phyloP scores from a whole-genome alignment of 1,284 basidiomycete genomes.

The Phellopilus nigrolimitatus region DNA sequence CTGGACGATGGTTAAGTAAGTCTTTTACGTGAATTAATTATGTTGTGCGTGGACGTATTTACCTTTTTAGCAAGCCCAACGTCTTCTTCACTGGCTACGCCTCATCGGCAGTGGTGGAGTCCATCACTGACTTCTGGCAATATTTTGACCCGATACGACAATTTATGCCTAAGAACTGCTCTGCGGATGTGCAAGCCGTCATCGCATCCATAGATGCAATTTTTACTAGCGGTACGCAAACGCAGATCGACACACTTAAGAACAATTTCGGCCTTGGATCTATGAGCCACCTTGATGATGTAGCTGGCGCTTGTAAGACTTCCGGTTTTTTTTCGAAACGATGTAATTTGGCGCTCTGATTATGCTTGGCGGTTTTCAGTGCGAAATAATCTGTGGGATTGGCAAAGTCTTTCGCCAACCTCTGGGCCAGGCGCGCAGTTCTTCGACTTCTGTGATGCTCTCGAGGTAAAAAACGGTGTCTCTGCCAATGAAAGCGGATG shows the following conservation, averaged over 20 bases:
- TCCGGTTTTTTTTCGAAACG: neutral
- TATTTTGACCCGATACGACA: slow-evolving; percentile 69
- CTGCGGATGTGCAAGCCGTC: slow-evolving; percentile 63
- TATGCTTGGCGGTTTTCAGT: slow-evolving; percentile 33
- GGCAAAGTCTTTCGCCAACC: slow-evolving; percentile 52
- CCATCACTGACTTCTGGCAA: slow-evolving; percentile 64
- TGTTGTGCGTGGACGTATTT: slow-evolving; percentile 7
- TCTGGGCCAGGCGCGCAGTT: slow-evolving; percentile 41
- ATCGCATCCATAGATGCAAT: slow-evolving; percentile 57
- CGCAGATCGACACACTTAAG: slow-evolving; percentile 49
- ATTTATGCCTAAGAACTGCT: slow-evolving; percentile 70
- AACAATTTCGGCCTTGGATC: slow-evolving; percentile 51
- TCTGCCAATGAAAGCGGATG: slow-evolving; percentile 52
- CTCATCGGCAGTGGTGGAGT: slow-evolving; percentile 68
- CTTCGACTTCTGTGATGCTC: slow-evolving; percentile 65
- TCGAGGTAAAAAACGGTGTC: slow-evolving; percentile 62
- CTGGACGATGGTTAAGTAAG: slow-evolving; percentile 69
- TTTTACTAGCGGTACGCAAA: slow-evolving; percentile 39
- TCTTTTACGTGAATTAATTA: slow-evolving; percentile 8
- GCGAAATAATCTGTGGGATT: slow-evolving; percentile 48
- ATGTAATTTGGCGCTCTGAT: no score
- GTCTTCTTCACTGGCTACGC: slow-evolving; percentile 66
- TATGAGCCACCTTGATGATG: slow-evolving; percentile 61
- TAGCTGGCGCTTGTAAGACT: slow-evolving; percentile 49
- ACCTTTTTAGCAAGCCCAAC: slow-evolving; percentile 48